phyloP scores from a whole-genome alignment of 2,329 filamentous ascomycete species.

The Talaromyces amestolkiae region DNA sequence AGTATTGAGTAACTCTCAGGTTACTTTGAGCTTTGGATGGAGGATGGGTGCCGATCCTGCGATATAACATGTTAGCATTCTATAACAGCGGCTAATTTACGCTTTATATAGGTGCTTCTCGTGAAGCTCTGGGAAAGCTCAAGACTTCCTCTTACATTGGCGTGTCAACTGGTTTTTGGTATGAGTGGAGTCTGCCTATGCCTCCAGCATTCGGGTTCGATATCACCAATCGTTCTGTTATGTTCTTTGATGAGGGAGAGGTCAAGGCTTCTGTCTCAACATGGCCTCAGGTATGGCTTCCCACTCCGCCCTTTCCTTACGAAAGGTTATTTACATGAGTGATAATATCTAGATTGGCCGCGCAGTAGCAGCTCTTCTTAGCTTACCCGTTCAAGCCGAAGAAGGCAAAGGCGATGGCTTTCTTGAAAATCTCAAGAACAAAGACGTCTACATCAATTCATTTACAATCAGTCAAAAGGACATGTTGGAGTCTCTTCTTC shows the following conservation, averaged over 20 bases:
- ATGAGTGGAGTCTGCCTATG: constrained; percentile 50
- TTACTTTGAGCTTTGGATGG: neutral
- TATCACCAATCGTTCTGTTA: constrained; percentile 42
- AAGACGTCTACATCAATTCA: constrained; percentile 52
- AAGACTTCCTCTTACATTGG: constrained; percentile 41
- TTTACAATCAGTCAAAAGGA: constrained; percentile 65
- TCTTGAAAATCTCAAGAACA: constrained; percentile 44
- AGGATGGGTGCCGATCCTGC: neutral
- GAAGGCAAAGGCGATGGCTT: constrained; percentile 39
- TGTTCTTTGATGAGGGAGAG: constrained; percentile 57
- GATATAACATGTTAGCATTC: neutral
- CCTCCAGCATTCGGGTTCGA: constrained; percentile 50
- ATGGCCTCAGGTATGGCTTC: neutral
- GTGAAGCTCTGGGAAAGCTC: constrained; percentile 33
- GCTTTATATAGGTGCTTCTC: neutral
- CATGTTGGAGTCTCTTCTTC: constrained; percentile 60
- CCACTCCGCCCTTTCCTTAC: neutral
- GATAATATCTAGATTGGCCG: constrained; percentile 50
- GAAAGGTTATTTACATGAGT: neutral
- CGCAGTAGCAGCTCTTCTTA: constrained; percentile 54
- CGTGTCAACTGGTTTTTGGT: constrained; percentile 52
- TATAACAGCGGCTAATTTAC: neutral
- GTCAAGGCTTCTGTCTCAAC: constrained; percentile 42
- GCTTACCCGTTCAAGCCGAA: constrained; percentile 35
- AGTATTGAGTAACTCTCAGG: neutral